These are phyloP conservation scores for Pterula multifida DNA, from an alignment of 1,284 basidiomycete genomes.

Conservation along the genomic window DNA sequence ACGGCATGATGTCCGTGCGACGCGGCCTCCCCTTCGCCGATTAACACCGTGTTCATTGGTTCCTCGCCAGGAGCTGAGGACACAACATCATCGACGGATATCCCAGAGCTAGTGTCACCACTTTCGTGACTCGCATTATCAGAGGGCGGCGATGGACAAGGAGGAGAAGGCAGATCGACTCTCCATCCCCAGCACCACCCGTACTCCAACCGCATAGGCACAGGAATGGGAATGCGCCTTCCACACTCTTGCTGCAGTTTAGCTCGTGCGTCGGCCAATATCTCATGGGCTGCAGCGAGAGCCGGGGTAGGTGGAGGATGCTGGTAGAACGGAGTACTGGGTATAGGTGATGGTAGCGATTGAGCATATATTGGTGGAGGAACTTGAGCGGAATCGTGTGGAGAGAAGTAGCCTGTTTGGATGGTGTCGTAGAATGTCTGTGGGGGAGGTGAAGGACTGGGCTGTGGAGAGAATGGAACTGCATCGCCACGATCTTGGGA, in stretches of 20 bases:
- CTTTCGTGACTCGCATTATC: too few species aligned
- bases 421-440: background rate
- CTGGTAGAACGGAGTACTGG: background rate
- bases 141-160: too few species aligned
- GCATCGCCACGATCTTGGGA: background rate
- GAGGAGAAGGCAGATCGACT: too few species aligned
- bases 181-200: background rate
- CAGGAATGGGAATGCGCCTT: background rate
- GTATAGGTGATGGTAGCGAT: background rate
- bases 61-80: too few species aligned
- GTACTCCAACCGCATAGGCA: background rate
- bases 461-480: background rate
- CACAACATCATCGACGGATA: too few species aligned
- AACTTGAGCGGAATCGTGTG: background rate
- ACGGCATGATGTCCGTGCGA: too few species aligned
- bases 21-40: too few species aligned
- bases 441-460: background rate
- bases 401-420: background rate
- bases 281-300: background rate
- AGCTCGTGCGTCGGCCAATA: background rate
- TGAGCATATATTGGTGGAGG: background rate
- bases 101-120: too few species aligned
- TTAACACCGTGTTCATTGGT: too few species aligned
- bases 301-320: background rate
- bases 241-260: background rate